A percentile compares a stretch with the other conserved stretches of the same genome.
Evolutionary conservation across 495 filamentous ascomycete species (phyloP).

Genomic region (Xanthoparmelia taractica): DNA sequence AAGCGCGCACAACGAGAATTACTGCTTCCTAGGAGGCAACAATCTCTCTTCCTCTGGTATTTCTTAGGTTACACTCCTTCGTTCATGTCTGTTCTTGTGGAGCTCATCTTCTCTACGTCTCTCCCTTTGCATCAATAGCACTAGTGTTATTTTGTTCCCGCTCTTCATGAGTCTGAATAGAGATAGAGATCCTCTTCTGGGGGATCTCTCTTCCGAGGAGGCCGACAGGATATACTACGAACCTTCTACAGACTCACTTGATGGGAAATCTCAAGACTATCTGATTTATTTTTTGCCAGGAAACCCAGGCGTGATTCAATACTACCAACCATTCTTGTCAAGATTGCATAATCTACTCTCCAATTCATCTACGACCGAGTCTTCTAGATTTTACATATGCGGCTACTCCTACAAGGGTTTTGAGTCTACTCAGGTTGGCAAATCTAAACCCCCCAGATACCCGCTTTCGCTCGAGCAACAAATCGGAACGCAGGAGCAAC

Average conservation of each 20-base stretch:
- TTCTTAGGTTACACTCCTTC: not conserved
- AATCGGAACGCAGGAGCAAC: slow-evolving; percentile 42
- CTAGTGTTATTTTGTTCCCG: not conserved
- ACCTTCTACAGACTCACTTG: slow-evolving; percentile 6
- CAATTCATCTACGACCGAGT: slow-evolving; percentile 23
- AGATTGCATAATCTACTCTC: slow-evolving; percentile 35
- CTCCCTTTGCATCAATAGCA: not conserved
- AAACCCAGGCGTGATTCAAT: slow-evolving; percentile 78
- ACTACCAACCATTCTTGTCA: slow-evolving; percentile 68
- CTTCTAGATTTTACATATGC: slow-evolving; percentile 48
- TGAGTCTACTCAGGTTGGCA: slow-evolving; percentile 39
- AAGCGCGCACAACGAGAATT: slow-evolving; percentile 3
- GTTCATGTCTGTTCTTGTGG: not conserved
- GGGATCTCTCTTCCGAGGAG: slow-evolving; percentile 4
- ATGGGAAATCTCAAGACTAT: slow-evolving; percentile 15
- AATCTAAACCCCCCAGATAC: slow-evolving; percentile 14
- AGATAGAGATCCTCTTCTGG: slow-evolving; percentile 15
- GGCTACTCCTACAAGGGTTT: slow-evolving; percentile 73
- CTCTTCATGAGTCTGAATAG: slow-evolving; percentile 20
- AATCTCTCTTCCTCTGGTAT: not conserved
- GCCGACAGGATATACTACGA: slow-evolving; percentile 16
- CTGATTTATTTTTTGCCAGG: slow-evolving; percentile 67
- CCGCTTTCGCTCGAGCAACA: slow-evolving; percentile 55
- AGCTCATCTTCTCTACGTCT: not conserved
- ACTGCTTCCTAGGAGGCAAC: not conserved